Evolutionary conservation across 1,139 yeast genomes (phyloP).

Genomic region (Candida pseudoviswanathii): DNA sequence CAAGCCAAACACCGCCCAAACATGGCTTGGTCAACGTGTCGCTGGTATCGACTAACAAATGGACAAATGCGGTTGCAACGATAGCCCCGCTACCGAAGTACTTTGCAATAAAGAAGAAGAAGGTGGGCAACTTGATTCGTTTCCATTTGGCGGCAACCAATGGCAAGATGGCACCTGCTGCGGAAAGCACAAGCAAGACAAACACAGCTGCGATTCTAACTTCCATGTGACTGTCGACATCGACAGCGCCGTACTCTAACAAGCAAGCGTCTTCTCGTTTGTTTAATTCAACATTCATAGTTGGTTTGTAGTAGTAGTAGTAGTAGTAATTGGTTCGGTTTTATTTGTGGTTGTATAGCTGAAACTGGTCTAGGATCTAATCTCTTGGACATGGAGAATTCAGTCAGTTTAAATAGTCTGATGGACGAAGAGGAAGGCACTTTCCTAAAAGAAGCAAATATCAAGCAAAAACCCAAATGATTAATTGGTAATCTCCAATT

Average conservation of each 20-base stretch:
- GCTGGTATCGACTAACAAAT: constrained; percentile 32
- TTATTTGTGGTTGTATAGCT: not conserved
- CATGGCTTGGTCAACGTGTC: constrained; percentile 28
- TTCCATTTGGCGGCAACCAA: constrained; percentile 25
- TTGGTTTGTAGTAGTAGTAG: not conserved
- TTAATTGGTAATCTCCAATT: not conserved
- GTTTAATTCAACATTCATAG: not conserved
- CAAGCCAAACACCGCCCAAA: constrained; percentile 29
- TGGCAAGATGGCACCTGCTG: constrained; percentile 35
- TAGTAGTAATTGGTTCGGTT: not conserved
- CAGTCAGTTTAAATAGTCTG: too few relatives aligned
- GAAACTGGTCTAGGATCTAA: too few relatives aligned
- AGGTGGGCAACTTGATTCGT: constrained; percentile 25
- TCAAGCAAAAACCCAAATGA: not conserved
- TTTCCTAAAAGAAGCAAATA: too few relatives aligned
- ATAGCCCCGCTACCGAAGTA: constrained; percentile 40
- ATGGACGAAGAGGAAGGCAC: too few relatives aligned
- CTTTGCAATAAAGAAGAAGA: constrained; percentile 29
- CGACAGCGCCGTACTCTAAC: not conserved
- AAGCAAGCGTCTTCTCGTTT: not conserved
- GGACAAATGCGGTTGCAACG: constrained; percentile 38
- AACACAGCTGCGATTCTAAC: constrained; percentile 28
- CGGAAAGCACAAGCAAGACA: constrained; percentile 31
- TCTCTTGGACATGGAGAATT: too few relatives aligned
- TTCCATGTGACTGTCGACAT: not conserved